Evolutionary conservation across 768 basidiomycete genomes (phyloP), one percentile per base, ranked within the genome.

Genomic region (Rhizopogon vesiculosus): DNA sequence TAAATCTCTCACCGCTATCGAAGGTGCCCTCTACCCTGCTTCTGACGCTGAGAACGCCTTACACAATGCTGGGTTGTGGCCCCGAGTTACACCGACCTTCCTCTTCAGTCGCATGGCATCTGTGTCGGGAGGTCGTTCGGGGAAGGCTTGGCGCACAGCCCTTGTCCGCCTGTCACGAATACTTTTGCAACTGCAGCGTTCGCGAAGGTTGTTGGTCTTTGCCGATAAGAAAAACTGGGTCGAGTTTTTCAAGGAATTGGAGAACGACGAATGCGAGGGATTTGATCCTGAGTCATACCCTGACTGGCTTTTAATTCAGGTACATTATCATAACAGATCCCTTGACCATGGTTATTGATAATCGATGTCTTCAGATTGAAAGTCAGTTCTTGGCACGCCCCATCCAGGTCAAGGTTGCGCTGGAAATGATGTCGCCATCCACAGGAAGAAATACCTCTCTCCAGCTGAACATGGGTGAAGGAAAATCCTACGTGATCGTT

Each of bases 401-500:
- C 0, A 59, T 81, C 15, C 82, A 83, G 55, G 64, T 65, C 0
- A 50, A 63, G 0, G 64, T 83, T 8, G 77, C 80, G 1, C 51
- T 60, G 4, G 73, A 80, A 50, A 82, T 83, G 82, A 76, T 79
- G 28, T 51, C 61, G 0, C 80, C 82, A 0, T 54, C 53, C 1
- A 70, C 65, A 0, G 54, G 57, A 2, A 15, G 58, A 7, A 83
- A 77, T 46, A 74, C 75, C 0, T 62, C 71, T 6, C 66, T 78
- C 29, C 81, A 83, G 41, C 73, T 83, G 15, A 81, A 83, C 48
- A 84, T 83, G 81, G 81, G 81, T 2, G 81, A 83, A 53, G 82
- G 81, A 1, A 84, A 83, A 56, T 73, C 75, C 2, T 76, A 74
- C 0, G 75, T 74, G 1, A 74, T 83, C 18, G 71, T 82, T 2